These are phyloP conservation scores for Inga oerstediana DNA, from an alignment of 306 rosid species.

Conservation along the genomic window DNA sequence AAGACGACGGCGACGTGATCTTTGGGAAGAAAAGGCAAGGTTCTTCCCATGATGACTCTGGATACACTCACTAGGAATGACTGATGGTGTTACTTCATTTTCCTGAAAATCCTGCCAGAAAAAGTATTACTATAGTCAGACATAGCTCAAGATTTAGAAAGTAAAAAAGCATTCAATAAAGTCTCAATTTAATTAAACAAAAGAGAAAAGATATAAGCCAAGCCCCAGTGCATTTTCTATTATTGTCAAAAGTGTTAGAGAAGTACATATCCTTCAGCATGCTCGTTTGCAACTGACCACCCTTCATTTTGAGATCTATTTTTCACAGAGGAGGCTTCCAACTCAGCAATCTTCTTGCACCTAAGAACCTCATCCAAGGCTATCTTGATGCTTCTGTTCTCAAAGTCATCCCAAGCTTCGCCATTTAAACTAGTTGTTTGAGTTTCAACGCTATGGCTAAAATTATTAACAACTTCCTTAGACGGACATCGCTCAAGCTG, in stretches of 20 bases:
- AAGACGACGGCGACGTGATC: slow-evolving; percentile 53
- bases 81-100: slow-evolving; percentile 44
- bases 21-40: slow-evolving; percentile 40
- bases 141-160: slow-evolving; percentile 21
- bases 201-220: slow-evolving; percentile 14
- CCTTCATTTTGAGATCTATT: slow-evolving; percentile 54
- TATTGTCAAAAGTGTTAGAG: slow-evolving; percentile 25
- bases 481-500: slow-evolving; percentile 43
- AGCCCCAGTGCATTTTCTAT: neutral
- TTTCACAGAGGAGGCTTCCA: slow-evolving; percentile 56
- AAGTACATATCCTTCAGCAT: slow-evolving; percentile 54
- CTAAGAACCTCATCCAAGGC: slow-evolving; percentile 80
- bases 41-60: slow-evolving; percentile 46
- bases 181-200: slow-evolving; percentile 22
- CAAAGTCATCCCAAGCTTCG: slow-evolving; percentile 87
- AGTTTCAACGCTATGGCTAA: slow-evolving; percentile 33
- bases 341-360: slow-evolving; percentile 66
- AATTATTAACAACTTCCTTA: slow-evolving; percentile 34
- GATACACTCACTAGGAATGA: slow-evolving; percentile 49
- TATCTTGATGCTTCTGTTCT: slow-evolving; percentile 54
- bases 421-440: slow-evolving; percentile 43
- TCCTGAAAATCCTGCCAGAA: slow-evolving; percentile 57
- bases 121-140: slow-evolving; percentile 31
- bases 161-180: neutral
- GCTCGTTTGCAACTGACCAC: slow-evolving; percentile 48